Conservation (phyloP, 2,329 filamentous ascomycete species). For the Fusarium globosum region DNA sequence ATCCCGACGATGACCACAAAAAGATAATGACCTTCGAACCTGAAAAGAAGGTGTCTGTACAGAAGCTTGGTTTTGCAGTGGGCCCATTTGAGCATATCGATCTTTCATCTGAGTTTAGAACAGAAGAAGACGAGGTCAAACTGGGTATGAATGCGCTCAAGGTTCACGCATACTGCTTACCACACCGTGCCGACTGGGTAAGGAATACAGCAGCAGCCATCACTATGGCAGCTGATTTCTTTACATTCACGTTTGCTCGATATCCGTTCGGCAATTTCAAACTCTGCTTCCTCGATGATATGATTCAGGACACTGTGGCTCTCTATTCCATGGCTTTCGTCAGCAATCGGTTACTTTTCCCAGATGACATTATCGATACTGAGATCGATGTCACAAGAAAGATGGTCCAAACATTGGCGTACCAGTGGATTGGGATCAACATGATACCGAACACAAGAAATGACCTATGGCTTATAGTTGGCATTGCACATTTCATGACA, state of each 20-base stretch:
- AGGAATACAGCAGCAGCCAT: constrained; percentile 88
- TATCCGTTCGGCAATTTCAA: constrained; percentile 96
- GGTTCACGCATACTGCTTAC: constrained; percentile 91
- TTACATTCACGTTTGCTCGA: constrained; percentile 86
- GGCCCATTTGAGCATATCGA: constrained; percentile 96
- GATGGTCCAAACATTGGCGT: constrained; percentile 85
- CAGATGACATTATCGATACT: constrained; percentile 85
- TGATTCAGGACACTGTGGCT: constrained; percentile 78
- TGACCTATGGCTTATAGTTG: constrained; percentile 90
- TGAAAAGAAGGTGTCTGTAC: constrained; percentile 78
- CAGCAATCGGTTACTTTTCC: constrained; percentile 86
- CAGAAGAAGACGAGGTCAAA: constrained; percentile 91
- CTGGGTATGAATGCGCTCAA: constrained; percentile 89
- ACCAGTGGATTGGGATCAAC: constrained; percentile 94
- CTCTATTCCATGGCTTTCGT: constrained; percentile 88
- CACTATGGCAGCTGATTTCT: constrained; percentile 88
- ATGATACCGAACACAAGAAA: constrained; percentile 83
- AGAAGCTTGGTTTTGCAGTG: constrained; percentile 92
- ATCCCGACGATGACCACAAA: constrained; percentile 80
- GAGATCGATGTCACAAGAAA: constrained; percentile 84
- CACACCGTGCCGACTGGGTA: constrained; percentile 82
- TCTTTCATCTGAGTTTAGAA: constrained; percentile 83
- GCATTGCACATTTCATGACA: constrained; percentile 93
- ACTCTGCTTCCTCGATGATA: constrained; percentile 92
- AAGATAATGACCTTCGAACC: constrained; percentile 90